Evolutionary conservation across 169 alveolate species (phyloP).

Genomic region (Eimeria necatrix): DNA sequence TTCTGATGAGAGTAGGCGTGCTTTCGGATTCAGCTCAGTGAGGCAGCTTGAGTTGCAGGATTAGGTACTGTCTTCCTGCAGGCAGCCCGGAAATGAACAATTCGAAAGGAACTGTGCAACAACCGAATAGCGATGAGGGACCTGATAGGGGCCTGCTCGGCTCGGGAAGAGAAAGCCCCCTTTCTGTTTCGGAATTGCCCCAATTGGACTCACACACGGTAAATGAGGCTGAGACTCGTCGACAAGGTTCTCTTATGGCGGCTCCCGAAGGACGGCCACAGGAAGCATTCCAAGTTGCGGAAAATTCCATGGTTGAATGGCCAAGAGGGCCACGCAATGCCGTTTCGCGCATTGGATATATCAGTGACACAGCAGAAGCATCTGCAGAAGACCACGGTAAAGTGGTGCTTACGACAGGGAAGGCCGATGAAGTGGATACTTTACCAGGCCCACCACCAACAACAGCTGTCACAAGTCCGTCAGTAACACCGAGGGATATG

Average conservation of each 20-base stretch:
- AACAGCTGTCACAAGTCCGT: neutral
- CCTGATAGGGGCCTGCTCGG: neutral
- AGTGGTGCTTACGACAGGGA: neutral
- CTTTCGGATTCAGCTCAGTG: neutral
- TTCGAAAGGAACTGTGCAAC: neutral
- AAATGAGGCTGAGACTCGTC: neutral
- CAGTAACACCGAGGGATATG: neutral
- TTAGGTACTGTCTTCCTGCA: too few species aligned
- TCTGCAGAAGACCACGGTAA: neutral
- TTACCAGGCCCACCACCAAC: neutral
- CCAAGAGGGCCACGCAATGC: slow-evolving; percentile 43
- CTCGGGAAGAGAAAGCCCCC: slow-evolving; percentile 23
- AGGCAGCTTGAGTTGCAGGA: neutral
- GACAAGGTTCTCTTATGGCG: neutral
- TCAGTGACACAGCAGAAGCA: neutral
- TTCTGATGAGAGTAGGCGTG: neutral
- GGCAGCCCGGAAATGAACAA: neutral
- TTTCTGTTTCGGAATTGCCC: slow-evolving; percentile 30
- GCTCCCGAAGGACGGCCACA: neutral
- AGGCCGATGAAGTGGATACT: neutral
- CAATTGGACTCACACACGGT: neutral
- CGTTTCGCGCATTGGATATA: slow-evolving; percentile 22
- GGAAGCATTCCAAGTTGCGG: neutral
- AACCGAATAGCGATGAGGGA: neutral
- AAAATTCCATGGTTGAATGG: neutral